phyloP scores from a whole-genome alignment of 495 filamentous ascomycete genomes.

The Penicilliopsis zonata region DNA sequence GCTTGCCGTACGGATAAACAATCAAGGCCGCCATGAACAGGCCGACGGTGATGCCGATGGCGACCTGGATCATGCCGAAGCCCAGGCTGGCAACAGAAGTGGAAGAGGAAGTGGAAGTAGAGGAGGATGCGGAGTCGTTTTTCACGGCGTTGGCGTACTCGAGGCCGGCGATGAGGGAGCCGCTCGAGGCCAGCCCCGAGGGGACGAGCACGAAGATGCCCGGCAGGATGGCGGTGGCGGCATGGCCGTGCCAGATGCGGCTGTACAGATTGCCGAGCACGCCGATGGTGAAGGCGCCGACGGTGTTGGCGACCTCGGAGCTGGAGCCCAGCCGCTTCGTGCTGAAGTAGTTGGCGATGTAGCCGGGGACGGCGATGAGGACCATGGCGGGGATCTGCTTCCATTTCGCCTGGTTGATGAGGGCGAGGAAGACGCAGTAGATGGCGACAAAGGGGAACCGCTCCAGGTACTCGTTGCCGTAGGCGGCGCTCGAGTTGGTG shows the following conservation, averaged over 20 bases:
- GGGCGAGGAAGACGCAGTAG: constrained; percentile 68
- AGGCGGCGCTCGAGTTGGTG: constrained; percentile 35
- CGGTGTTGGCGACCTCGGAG: constrained; percentile 71
- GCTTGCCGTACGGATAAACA: constrained; percentile 82
- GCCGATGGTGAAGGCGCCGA: constrained; percentile 80
- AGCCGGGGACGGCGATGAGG: constrained; percentile 68
- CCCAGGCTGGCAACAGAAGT: constrained; percentile 63
- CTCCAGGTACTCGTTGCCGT: constrained; percentile 25
- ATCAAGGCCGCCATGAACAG: constrained; percentile 71
- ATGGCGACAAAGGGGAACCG: constrained; percentile 54
- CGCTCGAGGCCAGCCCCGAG: constrained; percentile 72
- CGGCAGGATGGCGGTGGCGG: constrained; percentile 80
- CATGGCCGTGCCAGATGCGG: constrained; percentile 67
- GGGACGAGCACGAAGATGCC: constrained; percentile 94
- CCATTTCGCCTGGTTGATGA: constrained; percentile 86
- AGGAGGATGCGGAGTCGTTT: constrained; percentile 34
- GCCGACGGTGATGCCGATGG: constrained; percentile 83
- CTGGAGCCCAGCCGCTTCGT: constrained; percentile 57
- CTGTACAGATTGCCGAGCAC: constrained; percentile 81
- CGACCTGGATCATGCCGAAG: constrained; percentile 78
- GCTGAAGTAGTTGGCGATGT: constrained; percentile 73
- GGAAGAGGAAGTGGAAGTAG: constrained; percentile 20
- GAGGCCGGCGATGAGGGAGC: constrained; percentile 67
- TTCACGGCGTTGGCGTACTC: constrained; percentile 64
- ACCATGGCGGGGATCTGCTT: constrained; percentile 84